A percentile compares a stretch with the other conserved stretches of the same genome.
These are phyloP conservation scores for Cryptococcus sp. DNA, from an alignment of 1,284 basidiomycete species.

Conservation along the genomic window DNA sequence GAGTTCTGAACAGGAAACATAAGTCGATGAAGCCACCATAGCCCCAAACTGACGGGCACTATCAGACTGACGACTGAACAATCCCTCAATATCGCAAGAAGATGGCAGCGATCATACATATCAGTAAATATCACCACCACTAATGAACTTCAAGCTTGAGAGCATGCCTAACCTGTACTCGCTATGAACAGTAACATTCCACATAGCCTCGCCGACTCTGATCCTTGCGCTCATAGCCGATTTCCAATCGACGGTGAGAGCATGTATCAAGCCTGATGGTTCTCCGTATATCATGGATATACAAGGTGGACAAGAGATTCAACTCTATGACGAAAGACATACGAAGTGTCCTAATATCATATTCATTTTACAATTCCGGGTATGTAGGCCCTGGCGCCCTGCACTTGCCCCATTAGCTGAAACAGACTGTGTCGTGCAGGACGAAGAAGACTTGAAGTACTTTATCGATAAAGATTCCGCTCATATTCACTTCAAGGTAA, in stretches of 20 bases:
- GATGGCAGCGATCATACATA: no score
- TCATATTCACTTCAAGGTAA: conserved; percentile 1
- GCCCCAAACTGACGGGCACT: no score
- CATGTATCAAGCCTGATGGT: conserved; percentile 1
- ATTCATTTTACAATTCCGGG: neutral
- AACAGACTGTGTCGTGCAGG: neutral
- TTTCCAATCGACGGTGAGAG: neutral
- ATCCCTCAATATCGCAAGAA: no score
- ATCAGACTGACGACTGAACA: no score
- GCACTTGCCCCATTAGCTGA: no score
- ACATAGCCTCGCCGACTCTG: neutral
- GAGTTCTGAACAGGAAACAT: no score
- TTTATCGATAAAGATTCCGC: neutral
- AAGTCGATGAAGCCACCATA: no score
- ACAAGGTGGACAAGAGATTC: neutral
- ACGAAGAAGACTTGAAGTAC: neutral
- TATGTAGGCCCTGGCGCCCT: neutral
- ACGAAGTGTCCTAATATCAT: neutral
- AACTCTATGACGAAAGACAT: neutral
- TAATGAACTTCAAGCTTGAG: neutral
- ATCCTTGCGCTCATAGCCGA: neutral
- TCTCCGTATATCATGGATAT: neutral
- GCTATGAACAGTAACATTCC: neutral
- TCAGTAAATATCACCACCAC: neutral
- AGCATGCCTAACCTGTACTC: neutral